Base-by-base conservation (phyloP, 306 rosid species). In the Calophaca sinica region DNA sequence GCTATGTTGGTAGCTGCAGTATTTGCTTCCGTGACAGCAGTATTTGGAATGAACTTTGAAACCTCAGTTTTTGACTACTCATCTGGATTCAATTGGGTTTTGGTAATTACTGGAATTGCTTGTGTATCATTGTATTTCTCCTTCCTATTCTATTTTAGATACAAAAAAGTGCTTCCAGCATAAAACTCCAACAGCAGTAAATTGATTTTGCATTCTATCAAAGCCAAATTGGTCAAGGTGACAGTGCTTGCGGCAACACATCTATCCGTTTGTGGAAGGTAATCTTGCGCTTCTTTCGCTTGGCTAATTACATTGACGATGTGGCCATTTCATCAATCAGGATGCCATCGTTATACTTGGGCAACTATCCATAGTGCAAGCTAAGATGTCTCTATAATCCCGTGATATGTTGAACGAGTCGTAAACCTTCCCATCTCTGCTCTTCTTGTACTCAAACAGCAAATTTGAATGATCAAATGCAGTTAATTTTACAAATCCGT, bases 361-460 rank as follows among this genome's bases (percentile, higher is more conserved):
- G 79, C 96, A 89, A 70, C 90, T 84, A 82, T 89, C 94, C 71
- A 65, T 72, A 53, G 93, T 61, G 89, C 96, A 91, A 61, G 94
- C 97, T 84, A 94, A 86, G 76, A 88, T 88, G 87, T 91, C 96
- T 83, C 86, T 83, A 42, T 94, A 91, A 59, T 86, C 93, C 62
- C 90, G 79, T 1, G 90, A 83, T 73, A 94, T 84, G 48, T 69
- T 83, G 85, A 91, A 89, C 1, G 92, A 91, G 77, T 93, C 97
- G 3, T 89, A 84, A 50, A 88, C 92, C 59, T 85, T 88, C 75
- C 96, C 98, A 70, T 93, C 85, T 39, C 91, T 85, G 88, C 97
- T 91, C 88, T 88, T 91, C 90, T 86, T 91, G 88, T 93, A 93
- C 91, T 91, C 92, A 29, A 91, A 89, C 91, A 89, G 68, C 20